phyloP scores from a whole-genome alignment of 345 rosid species.

The Corchorus capsularis region DNA sequence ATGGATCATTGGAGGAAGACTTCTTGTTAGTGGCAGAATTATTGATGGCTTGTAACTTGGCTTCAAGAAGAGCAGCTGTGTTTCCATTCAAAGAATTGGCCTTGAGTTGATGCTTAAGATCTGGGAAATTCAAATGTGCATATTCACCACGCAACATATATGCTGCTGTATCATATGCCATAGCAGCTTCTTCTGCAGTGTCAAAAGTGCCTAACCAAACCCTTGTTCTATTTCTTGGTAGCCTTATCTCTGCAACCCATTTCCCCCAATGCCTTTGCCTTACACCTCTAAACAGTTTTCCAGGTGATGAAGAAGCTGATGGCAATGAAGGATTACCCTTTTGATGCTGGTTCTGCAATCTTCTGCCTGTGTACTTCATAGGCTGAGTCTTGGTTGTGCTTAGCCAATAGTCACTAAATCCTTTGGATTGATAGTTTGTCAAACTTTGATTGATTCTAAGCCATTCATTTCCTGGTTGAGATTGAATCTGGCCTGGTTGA shows the following conservation, averaged over 20 bases:
- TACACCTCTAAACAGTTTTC: slow-evolving; percentile 88
- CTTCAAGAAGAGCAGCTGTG: slow-evolving; percentile 66
- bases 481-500: slow-evolving; percentile 6
- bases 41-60: slow-evolving; percentile 58
- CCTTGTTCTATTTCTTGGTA: slow-evolving; percentile 91
- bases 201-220: slow-evolving; percentile 97
- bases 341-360: slow-evolving; percentile 34
- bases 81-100: slow-evolving; percentile 44
- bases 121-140: slow-evolving; percentile 90
- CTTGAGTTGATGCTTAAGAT: slow-evolving; percentile 58
- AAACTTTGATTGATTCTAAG: slow-evolving; percentile 42
- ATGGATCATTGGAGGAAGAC: slow-evolving; percentile 6
- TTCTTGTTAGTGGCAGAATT: slow-evolving; percentile 21
- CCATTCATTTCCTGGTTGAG: slow-evolving; percentile 42
- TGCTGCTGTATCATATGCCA: slow-evolving; percentile 91
- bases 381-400: slow-evolving; percentile 66
- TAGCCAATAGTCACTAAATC: slow-evolving; percentile 54
- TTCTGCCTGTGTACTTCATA: slow-evolving; percentile 57
- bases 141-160: slow-evolving; percentile 81
- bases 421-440: slow-evolving; percentile 38
- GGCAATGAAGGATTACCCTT: slow-evolving; percentile 28
- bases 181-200: slow-evolving; percentile 92
- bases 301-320: slow-evolving; percentile 35
- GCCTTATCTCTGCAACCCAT: slow-evolving; percentile 98
- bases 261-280: slow-evolving; percentile 98